Evolutionary conservation across 2,329 filamentous ascomycete species (phyloP).

Genomic region (Stachybotrys chlorohalonatus): DNA sequence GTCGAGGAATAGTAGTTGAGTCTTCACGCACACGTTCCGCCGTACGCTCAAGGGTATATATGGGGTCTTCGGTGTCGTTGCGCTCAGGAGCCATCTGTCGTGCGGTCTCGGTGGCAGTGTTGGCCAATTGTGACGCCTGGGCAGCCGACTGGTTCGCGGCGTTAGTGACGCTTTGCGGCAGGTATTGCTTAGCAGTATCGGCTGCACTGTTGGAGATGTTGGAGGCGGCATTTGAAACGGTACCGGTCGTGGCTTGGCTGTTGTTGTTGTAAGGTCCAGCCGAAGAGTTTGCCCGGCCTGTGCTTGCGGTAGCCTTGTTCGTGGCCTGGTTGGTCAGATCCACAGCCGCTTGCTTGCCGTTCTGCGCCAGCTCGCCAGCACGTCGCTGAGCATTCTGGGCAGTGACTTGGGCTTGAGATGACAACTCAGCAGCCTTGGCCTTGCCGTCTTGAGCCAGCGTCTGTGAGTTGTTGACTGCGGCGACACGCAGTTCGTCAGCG

Average conservation of each 20-base stretch:
- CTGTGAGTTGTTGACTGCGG: constrained; percentile 7
- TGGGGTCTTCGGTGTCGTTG: neutral
- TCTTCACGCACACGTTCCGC: neutral
- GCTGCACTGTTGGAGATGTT: neutral
- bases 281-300: neutral
- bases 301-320: neutral
- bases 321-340: constrained; percentile 1
- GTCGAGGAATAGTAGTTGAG: neutral
- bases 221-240: neutral
- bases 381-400: neutral
- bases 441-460: constrained; percentile 6
- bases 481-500: constrained; percentile 5
- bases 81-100: neutral
- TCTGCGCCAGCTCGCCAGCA: constrained; percentile 1
- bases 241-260: neutral
- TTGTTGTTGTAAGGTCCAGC: neutral
- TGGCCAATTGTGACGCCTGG: neutral
- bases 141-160: neutral
- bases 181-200: neutral
- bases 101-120: neutral
- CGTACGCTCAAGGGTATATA: neutral
- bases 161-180: neutral
- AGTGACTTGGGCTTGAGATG: constrained; percentile 6
- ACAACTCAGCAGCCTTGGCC: constrained; percentile 4
- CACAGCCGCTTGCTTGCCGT: constrained; percentile 4